Evolutionary conservation across 2,329 filamentous ascomycete species (phyloP), one percentile per base, ranked within the genome.

Genomic region (Verticillium klebahnii): DNA sequence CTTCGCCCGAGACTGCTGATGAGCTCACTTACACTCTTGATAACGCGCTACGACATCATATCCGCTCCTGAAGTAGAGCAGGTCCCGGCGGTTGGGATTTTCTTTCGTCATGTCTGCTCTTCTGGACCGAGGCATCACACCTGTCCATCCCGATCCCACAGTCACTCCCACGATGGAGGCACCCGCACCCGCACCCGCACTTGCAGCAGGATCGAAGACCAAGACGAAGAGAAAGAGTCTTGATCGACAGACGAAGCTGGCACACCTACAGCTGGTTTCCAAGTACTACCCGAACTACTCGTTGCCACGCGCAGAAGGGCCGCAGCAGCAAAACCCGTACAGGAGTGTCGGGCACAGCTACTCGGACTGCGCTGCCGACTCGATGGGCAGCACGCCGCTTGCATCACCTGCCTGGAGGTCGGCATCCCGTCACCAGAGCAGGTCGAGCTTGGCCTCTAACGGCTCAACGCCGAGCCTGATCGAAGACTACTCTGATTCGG

Each of bases 401-500:
- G 63, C 64, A 11, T 59, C 64, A 2, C 61, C 61, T 25, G 65
- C 14, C 58, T 62, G 9, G 55, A 58, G 23, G 56, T 62, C 8
- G 59, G 37, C 52, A 14, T 58, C 59, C 52, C 60, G n/a, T 59
- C 58, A 57, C 61, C 17, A 70, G 19, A 60, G 74, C 59, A 75
- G 76, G 67, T 77, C 73, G 60, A 84, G 82, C 3, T 67, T 81
- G 37, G 77, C 74, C 36, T 83, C 81, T 1, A 75, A 79, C 54
- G 74, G 70, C 31, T 83, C 81, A 3, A 67, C 78, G 4, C 82
- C 82, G 1, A 78, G 78, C 32, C 75, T 84, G 69, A 76, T 82
- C 17, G 81, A 85, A 64, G 79, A 84, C 66, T 78, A 77, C 5
- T 74, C 75, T 7, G 81, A 83, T 66, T 84, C 81, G 5, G 82